These are phyloP conservation scores for Pythium graminicola DNA, from an alignment of 352 stramenopile genomes.

Conservation along the genomic window DNA sequence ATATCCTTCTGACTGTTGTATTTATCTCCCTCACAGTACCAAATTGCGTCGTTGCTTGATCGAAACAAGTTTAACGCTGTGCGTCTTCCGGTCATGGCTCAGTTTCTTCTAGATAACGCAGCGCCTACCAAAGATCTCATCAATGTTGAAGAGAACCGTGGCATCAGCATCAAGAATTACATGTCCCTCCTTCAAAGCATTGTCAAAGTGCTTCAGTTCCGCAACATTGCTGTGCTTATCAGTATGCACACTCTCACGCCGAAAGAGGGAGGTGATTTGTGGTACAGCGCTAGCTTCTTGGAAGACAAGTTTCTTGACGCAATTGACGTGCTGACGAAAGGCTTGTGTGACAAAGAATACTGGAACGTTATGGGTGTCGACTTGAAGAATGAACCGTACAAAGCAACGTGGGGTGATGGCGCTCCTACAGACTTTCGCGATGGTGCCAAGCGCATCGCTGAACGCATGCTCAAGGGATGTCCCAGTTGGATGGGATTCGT, in stretches of 20 bases:
- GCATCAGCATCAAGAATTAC: conserved; percentile 34
- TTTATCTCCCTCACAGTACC: conserved; percentile 27
- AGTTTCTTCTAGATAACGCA: conserved; percentile 37
- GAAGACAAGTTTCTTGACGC: conserved; percentile 21
- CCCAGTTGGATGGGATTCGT: conserved; percentile 72
- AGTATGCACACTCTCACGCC: conserved; percentile 34
- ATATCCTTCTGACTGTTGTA: not conserved
- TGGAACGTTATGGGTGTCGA: conserved; percentile 74
- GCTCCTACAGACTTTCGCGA: conserved; percentile 41
- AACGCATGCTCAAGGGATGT: conserved; percentile 61
- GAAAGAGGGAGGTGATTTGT: conserved; percentile 27
- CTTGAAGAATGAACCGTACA: conserved; percentile 58
- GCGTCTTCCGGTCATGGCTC: conserved; percentile 53
- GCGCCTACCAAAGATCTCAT: conserved; percentile 27
- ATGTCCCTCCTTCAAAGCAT: conserved; percentile 37
- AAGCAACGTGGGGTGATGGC: conserved; percentile 51
- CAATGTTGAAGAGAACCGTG: conserved; percentile 47
- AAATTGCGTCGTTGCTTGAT: conserved; percentile 57
- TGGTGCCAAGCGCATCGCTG: conserved; percentile 38
- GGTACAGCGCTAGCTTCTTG: conserved; percentile 24
- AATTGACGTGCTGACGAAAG: conserved; percentile 32
- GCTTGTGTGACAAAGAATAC: conserved; percentile 51
- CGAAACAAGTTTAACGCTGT: conserved; percentile 77
- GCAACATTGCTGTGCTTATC: conserved; percentile 40
- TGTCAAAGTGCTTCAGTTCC: conserved; percentile 32